Conservation (phyloP, 108 stramenopile species). For the Nitzschia sp. region DNA sequence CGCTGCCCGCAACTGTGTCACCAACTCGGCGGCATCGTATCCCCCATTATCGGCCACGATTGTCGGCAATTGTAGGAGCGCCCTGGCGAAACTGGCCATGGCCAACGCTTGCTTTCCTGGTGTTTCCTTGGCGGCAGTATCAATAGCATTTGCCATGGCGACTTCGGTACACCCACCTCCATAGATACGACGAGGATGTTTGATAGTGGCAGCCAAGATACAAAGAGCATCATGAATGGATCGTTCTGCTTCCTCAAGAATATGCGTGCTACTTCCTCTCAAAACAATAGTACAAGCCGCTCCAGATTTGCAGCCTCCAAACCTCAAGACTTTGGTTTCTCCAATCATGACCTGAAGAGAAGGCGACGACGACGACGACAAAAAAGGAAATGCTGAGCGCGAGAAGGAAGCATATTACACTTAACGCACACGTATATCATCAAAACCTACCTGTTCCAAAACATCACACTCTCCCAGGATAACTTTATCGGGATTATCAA, state of each 20-base stretch:
- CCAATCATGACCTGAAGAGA: constrained; percentile 92
- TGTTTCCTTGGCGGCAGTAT: constrained; percentile 82
- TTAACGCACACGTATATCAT: not conserved
- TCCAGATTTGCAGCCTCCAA: constrained; percentile 93
- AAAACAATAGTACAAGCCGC: constrained; percentile 98
- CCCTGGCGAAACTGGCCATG: constrained; percentile 96
- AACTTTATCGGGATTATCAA: constrained; percentile 96
- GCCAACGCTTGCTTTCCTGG: constrained; percentile 98
- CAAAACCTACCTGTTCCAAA: constrained; percentile 71
- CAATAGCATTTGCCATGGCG: constrained; percentile 91
- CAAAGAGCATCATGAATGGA: constrained; percentile 98
- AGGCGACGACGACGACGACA: not conserved
- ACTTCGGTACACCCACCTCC: constrained; percentile 98
- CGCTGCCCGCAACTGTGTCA: constrained; percentile 93
- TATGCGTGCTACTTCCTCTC: constrained; percentile 93
- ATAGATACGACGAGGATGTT: constrained; percentile 92
- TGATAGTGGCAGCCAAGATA: constrained; percentile 93
- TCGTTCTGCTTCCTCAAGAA: constrained; percentile 97
- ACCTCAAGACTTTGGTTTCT: constrained; percentile 95
- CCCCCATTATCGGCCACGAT: constrained; percentile 99
- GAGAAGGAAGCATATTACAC: not conserved
- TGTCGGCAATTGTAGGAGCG: constrained; percentile 93
- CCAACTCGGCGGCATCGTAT: constrained; percentile 96
- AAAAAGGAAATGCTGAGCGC: not conserved
- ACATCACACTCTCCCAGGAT: constrained; percentile 92